Base-by-base conservation (phyloP, 495 filamentous ascomycete species). In the Penicillium parvum region DNA sequence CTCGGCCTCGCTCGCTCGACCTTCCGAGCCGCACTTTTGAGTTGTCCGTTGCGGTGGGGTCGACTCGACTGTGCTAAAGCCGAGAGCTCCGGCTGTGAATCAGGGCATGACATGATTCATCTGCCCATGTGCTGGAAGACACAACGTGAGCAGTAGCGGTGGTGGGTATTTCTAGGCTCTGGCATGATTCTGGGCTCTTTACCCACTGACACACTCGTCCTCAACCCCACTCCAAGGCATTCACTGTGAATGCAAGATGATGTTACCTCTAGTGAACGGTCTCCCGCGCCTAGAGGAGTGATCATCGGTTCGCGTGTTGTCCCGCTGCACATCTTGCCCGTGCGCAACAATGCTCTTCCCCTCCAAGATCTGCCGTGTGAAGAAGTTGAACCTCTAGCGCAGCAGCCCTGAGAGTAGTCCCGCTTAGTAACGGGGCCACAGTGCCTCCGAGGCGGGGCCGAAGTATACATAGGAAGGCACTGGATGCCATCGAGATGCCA, bases 1-100 rank as follows among this genome's bases (percentile, higher is more conserved):
- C 47, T 53, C 49, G 53, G 52, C 38, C 49, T 45, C 49, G 36
- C 47, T 28, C 28, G 18, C 16, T 34, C 21, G 17, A 17, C 19
- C 25, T 26, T 48, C 55, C 52, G 52, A 59, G 45, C 52, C 52
- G 55, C 43, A 43, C 22, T 49, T 47, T 55, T 45, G 49, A 46
- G 43, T 36, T 54, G 36, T 37, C 35, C 46, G 40, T 37, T 41
- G 19, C 20, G 15, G 27, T 33, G 28, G 29, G 29, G 28, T 12
- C 12, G 18, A 22, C 2, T 23, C 11, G 6, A 18, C 29, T 12
- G 7, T 22, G 29, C 40, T 14, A 42, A 30, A 14, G 1, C 20
- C 40, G 20, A 15, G 33, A 7, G n/a, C 21, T 15, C 28, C 29
- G 28, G 29, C 33, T 27, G 27, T 26, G 27, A 19, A 33, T 42